A percentile compares a stretch with the other conserved stretches of the same genome.
Evolutionary conservation across 371 early-diverging fungal species (phyloP).

Genomic region (Mucor plumbeus): DNA sequence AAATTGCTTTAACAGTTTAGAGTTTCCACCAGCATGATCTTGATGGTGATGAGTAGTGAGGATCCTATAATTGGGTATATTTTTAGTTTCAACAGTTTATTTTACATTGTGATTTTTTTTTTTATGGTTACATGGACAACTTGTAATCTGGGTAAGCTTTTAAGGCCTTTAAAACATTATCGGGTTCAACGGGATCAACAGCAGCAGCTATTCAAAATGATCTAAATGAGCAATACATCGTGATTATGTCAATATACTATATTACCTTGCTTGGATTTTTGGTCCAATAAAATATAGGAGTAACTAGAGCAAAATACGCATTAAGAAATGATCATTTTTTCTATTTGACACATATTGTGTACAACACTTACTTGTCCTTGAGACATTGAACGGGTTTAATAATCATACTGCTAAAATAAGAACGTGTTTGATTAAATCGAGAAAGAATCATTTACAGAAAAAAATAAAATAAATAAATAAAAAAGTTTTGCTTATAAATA

Average conservation of each 20-base stretch:
- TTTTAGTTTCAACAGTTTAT: too few relatives aligned
- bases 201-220: slow-evolving; percentile 37
- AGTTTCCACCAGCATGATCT: slow-evolving; percentile 86
- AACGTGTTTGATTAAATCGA: slow-evolving; percentile 25
- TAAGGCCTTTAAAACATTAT: slow-evolving; percentile 47
- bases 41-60: slow-evolving; percentile 82
- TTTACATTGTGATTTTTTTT: too few relatives aligned
- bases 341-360: background rate
- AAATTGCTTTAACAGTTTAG: slow-evolving; percentile 42
- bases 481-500: slow-evolving; percentile 4
- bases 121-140: slow-evolving; percentile 42
- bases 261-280: slow-evolving; percentile 56
- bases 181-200: slow-evolving; percentile 66
- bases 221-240: background rate
- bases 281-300: slow-evolving; percentile 77
- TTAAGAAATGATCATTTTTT: background rate
- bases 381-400: slow-evolving; percentile 39
- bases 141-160: slow-evolving; percentile 46
- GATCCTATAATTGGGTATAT: slow-evolving; percentile 45
- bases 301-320: slow-evolving; percentile 49
- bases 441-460: slow-evolving; percentile 20
- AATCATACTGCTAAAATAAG: slow-evolving; percentile 31
- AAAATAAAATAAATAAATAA: slow-evolving; percentile 1
- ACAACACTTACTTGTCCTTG: slow-evolving; percentile 35
- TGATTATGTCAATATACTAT: background rate